Evolutionary conservation across 2,329 filamentous ascomycete genomes (phyloP).

Genomic region (Peltaster fructicola): DNA sequence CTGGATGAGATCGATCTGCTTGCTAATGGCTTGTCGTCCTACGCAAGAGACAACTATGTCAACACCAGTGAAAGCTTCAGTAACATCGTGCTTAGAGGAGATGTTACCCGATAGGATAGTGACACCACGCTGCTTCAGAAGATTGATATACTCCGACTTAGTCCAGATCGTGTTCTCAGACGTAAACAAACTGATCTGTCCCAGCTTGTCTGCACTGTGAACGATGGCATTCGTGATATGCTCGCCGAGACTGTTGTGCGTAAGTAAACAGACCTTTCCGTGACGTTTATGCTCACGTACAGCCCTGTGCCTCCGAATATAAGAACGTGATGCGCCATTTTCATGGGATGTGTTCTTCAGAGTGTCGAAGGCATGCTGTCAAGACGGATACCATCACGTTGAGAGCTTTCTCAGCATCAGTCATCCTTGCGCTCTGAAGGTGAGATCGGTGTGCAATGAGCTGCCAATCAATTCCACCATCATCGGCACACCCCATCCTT

Average conservation of each 20-base stretch:
- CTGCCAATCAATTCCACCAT: no score
- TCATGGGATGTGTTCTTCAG: no score
- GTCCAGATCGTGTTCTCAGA: slow-evolving; percentile 32
- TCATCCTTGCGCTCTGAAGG: no score
- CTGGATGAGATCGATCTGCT: slow-evolving; percentile 44
- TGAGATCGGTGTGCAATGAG: no score
- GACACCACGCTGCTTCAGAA: slow-evolving; percentile 29
- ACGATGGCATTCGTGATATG: slow-evolving; percentile 36
- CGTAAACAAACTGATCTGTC: slow-evolving; percentile 38
- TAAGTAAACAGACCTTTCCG: no score
- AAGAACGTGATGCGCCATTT: no score
- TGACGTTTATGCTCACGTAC: no score
- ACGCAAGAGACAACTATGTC: slow-evolving; percentile 50
- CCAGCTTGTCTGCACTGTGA: slow-evolving; percentile 27
- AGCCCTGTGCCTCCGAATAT: slow-evolving; percentile 36
- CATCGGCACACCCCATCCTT: no score
- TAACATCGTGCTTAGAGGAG: slow-evolving; percentile 33
- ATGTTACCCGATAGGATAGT: slow-evolving; percentile 40
- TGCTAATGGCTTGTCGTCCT: slow-evolving; percentile 42
- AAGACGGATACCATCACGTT: no score
- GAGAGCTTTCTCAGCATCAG: no score
- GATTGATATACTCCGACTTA: slow-evolving; percentile 33
- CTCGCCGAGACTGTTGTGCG: no score
- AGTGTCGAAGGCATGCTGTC: no score
- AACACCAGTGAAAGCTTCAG: slow-evolving; percentile 37